Evolutionary conservation across 768 basidiomycete genomes (phyloP).

Genomic region (Piloderma croceum): DNA sequence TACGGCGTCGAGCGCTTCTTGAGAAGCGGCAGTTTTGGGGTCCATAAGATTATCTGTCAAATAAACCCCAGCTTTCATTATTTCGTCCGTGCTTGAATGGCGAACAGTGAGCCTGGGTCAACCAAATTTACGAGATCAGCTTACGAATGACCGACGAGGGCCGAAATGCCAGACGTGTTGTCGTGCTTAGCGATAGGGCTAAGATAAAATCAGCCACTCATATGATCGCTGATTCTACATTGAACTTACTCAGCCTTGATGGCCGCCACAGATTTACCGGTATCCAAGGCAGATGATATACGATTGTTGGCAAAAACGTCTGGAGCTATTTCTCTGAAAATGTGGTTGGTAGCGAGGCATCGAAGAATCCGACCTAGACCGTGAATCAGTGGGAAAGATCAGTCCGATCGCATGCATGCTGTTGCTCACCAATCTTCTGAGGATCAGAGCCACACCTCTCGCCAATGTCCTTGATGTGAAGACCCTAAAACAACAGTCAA

Average conservation of each 20-base stretch:
- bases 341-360: slow-evolving; percentile 23
- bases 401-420: not conserved
- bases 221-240: not conserved
- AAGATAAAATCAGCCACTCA: not conserved
- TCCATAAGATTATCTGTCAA: slow-evolving; percentile 52
- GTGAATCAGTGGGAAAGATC: not conserved
- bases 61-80: slow-evolving; percentile 71
- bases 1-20: slow-evolving; percentile 9
- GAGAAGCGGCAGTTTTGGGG: slow-evolving; percentile 6
- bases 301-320: slow-evolving; percentile 26
- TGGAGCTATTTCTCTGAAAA: slow-evolving; percentile 24
- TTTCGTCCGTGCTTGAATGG: slow-evolving; percentile 60
- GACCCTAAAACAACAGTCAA: slow-evolving; percentile 12
- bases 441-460: slow-evolving; percentile 15
- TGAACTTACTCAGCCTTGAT: not conserved
- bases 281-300: slow-evolving; percentile 7
- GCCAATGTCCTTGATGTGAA: slow-evolving; percentile 28
- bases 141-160: slow-evolving; percentile 15
- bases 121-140: not conserved
- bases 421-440: slow-evolving; percentile 20
- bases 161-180: slow-evolving; percentile 14
- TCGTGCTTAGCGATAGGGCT: slow-evolving; percentile 6
- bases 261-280: not conserved
- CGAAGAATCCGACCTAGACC: slow-evolving; percentile 21
- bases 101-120: not conserved